These are phyloP conservation scores for Mortierella polycephala DNA, from an alignment of 371 early-diverging fungal genomes.

Conservation along the genomic window DNA sequence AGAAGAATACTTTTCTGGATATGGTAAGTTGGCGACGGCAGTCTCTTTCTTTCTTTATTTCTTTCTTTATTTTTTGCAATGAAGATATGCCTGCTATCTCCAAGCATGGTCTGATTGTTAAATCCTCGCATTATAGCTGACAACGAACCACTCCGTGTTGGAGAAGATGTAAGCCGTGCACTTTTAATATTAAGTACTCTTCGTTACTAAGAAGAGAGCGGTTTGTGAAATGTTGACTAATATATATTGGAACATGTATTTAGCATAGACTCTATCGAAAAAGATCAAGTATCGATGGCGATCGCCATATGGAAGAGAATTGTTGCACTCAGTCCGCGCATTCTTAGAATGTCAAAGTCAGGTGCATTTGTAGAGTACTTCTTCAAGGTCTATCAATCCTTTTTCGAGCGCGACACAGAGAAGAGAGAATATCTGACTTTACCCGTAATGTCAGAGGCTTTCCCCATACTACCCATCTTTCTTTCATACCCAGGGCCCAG, in stretches of 20 bases:
- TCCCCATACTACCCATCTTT: constrained; percentile 43
- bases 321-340: constrained; percentile 59
- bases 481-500: constrained; percentile 31
- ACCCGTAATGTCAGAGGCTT: constrained; percentile 44
- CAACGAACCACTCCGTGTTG: constrained; percentile 46
- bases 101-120: not conserved
- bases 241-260: not conserved
- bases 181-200: not conserved
- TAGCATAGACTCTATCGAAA: constrained; percentile 49
- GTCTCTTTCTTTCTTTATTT: not conserved
- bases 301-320: constrained; percentile 56
- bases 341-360: constrained; percentile 56
- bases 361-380: constrained; percentile 43
- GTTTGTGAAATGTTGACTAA: not conserved
- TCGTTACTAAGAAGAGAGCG: not conserved
- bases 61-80: not conserved
- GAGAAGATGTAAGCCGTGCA: constrained; percentile 54
- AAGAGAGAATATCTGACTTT: constrained; percentile 37
- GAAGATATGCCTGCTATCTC: not conserved
- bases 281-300: constrained; percentile 41
- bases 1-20: constrained; percentile 28
- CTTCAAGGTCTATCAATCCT: constrained; percentile 42
- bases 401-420: constrained; percentile 42
- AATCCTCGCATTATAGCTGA: constrained; percentile 35
- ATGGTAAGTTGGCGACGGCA: constrained; percentile 11